Evolutionary conservation across 352 stramenopile genomes (phyloP).

Genomic region (Blastocystis hominis): DNA sequence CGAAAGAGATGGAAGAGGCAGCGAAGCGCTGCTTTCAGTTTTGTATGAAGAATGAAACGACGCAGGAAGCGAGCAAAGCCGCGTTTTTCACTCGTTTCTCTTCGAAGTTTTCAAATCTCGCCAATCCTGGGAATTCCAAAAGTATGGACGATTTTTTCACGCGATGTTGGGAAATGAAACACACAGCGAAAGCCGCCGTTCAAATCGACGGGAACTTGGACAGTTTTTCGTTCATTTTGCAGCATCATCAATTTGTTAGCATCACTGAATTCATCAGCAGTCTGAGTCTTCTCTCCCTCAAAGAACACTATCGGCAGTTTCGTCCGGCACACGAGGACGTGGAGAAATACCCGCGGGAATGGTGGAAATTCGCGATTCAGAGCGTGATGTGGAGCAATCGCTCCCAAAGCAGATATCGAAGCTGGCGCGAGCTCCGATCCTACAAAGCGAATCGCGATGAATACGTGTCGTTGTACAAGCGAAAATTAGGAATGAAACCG

Average conservation of each 20-base stretch:
- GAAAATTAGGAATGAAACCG: background rate
- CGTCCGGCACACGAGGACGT: background rate
- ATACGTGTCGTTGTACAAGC: conserved; percentile 38
- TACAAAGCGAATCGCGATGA: background rate
- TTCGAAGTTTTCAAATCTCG: background rate
- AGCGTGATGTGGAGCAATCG: background rate
- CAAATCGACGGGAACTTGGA: conserved; percentile 1
- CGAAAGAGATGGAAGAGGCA: background rate
- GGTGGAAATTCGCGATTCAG: conserved; percentile 43
- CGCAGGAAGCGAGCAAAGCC: background rate
- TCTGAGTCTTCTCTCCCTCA: conserved; percentile 11
- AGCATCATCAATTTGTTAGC: conserved; percentile 3
- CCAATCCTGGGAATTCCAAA: background rate
- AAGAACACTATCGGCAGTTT: background rate
- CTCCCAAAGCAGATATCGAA: background rate
- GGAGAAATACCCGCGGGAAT: background rate
- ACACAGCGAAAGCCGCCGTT: background rate
- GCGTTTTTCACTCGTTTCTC: background rate
- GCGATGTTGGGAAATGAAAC: background rate
- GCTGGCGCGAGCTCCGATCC: background rate
- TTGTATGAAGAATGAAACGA: background rate
- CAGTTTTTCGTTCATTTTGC: background rate
- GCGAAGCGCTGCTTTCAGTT: background rate
- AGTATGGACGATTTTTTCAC: background rate
- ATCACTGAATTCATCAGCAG: background rate